Percentiles rank a stretch among this genome's conserved stretches.
These are phyloP conservation scores for Clavispora vitiphila DNA, from an alignment of 805 yeast genomes.

Conservation along the genomic window DNA sequence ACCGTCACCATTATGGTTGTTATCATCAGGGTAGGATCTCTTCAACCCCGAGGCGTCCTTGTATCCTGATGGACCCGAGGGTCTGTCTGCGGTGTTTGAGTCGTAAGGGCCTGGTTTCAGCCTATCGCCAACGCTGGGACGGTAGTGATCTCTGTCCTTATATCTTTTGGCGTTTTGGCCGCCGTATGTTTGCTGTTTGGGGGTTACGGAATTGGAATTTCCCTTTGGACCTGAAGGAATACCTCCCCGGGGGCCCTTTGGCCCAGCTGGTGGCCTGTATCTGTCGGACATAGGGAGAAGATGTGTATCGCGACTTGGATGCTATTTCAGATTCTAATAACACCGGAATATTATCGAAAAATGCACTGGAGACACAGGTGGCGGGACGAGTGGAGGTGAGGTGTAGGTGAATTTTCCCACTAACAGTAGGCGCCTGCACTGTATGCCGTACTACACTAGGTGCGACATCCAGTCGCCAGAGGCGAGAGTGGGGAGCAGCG, in stretches of 20 bases:
- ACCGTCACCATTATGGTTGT: background rate
- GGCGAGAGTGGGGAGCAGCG: background rate
- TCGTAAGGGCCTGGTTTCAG: background rate
- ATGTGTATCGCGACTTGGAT: background rate
- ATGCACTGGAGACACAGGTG: background rate
- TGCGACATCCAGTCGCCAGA: background rate
- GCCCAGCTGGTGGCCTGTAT: conserved; percentile 18
- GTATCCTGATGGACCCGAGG: conserved; percentile 13
- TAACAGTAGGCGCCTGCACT: background rate
- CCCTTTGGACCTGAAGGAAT: conserved; percentile 3
- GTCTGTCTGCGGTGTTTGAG: conserved; percentile 4
- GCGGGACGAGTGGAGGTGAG: background rate
- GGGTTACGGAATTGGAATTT: conserved; percentile 6
- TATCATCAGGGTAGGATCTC: background rate
- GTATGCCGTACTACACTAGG: background rate
- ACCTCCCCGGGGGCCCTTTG: conserved; percentile 13
- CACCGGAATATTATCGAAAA: background rate
- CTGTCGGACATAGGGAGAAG: conserved; percentile 13
- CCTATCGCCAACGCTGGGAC: conserved; percentile 8
- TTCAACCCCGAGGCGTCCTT: background rate
- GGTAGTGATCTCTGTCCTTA: conserved; percentile 15
- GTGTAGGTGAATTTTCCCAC: background rate
- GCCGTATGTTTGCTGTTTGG: conserved; percentile 4
- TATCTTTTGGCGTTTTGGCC: conserved; percentile 8
- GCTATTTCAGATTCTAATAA: background rate